These are phyloP conservation scores for Aspergillus bombycis DNA, from an alignment of 2,329 filamentous ascomycete genomes.

Conservation along the genomic window DNA sequence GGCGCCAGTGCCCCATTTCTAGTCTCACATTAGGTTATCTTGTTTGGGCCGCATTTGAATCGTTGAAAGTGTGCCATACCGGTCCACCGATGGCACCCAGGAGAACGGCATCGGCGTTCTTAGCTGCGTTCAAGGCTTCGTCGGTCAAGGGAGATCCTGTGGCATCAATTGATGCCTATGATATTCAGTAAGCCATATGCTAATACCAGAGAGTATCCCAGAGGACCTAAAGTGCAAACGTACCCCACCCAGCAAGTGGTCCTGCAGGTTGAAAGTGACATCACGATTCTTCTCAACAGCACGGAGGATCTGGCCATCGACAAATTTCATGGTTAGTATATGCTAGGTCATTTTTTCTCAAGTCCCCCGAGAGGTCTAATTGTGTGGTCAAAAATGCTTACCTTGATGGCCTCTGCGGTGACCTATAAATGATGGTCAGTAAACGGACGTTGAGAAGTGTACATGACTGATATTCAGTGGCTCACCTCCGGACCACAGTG, in stretches of 20 bases:
- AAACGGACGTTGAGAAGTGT: not conserved
- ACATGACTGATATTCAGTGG: conserved; percentile 12
- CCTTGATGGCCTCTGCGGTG: conserved; percentile 82
- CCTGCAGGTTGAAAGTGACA: conserved; percentile 83
- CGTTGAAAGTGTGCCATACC: conserved; percentile 45
- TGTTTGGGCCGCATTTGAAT: not conserved
- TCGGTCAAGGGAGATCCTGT: conserved; percentile 79
- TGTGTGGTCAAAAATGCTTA: conserved; percentile 42
- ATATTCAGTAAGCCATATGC: not conserved
- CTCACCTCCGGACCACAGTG: conserved; percentile 83
- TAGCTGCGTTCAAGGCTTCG: conserved; percentile 78
- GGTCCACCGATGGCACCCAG: conserved; percentile 95
- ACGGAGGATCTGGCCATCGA: conserved; percentile 67
- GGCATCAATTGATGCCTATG: conserved; percentile 83
- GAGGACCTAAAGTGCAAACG: conserved; percentile 44
- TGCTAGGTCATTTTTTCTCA: not conserved
- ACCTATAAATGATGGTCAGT: conserved; percentile 58
- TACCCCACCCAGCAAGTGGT: conserved; percentile 90
- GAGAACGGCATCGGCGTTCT: conserved; percentile 84
- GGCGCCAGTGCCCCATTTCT: conserved; percentile 88
- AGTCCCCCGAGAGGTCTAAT: not conserved
- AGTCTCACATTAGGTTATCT: conserved; percentile 11
- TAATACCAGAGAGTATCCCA: not conserved
- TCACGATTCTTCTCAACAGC: conserved; percentile 73
- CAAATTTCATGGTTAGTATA: not conserved